These are phyloP conservation scores for Nadsonia starkeyi-henricii DNA, from an alignment of 1,139 yeast species.

Conservation along the genomic window DNA sequence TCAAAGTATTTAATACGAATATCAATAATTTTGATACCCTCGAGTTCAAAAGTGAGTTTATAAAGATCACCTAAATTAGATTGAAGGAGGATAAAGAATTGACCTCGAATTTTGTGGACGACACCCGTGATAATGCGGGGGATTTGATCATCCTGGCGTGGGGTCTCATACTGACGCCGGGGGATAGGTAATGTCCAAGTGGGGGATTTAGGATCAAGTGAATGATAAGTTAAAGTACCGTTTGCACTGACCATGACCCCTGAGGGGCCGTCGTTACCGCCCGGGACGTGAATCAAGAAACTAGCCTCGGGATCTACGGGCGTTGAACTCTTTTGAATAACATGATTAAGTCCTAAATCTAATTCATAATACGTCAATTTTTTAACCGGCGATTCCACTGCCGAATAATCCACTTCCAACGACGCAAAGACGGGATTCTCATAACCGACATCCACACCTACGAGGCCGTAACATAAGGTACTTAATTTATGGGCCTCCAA, in stretches of 20 bases:
- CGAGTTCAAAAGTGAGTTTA: conserved; percentile 42
- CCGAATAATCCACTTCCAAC: conserved; percentile 47
- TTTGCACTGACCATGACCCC: conserved; percentile 42
- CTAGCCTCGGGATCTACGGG: conserved; percentile 30
- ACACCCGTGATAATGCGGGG: conserved; percentile 39
- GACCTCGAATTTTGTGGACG: conserved; percentile 32
- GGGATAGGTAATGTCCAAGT: conserved; percentile 40
- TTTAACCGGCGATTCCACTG: conserved; percentile 17
- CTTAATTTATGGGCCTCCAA: conserved; percentile 47
- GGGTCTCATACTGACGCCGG: conserved; percentile 18
- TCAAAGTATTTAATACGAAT: conserved; percentile 56
- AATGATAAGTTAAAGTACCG: conserved; percentile 33
- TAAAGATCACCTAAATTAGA: conserved; percentile 63
- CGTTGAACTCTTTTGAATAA: conserved; percentile 38
- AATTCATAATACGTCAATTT: conserved; percentile 57
- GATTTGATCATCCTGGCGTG: conserved; percentile 17
- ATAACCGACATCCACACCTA: conserved; percentile 59
- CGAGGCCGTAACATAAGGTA: conserved; percentile 38
- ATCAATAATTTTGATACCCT: conserved; percentile 25
- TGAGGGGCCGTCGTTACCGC: conserved; percentile 45
- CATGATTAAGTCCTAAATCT: conserved; percentile 74
- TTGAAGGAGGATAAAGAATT: conserved; percentile 63
- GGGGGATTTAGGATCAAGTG: conserved; percentile 17
- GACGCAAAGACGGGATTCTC: conserved; percentile 79
- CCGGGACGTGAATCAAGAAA: conserved; percentile 33